Conservation (phyloP, 2,329 filamentous ascomycete species). For the Colletotrichum simmondsii region DNA sequence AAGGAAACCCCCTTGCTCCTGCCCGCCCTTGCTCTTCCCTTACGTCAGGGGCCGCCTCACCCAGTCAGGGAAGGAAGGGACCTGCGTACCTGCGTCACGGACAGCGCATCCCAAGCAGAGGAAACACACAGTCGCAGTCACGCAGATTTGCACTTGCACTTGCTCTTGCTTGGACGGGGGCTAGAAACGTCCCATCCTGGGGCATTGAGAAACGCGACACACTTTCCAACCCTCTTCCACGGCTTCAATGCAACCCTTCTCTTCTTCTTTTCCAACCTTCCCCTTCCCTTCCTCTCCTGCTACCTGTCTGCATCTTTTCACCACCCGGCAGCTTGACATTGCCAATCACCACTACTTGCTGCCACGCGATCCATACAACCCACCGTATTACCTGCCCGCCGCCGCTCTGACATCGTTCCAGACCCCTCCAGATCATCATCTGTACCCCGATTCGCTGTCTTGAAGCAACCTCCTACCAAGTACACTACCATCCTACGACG, state of each 20-base stretch:
- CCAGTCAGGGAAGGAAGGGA: constrained; percentile 31
- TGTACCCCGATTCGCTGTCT: constrained; percentile 1
- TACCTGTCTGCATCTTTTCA: neutral
- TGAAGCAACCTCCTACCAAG: neutral
- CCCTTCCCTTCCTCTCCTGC: neutral
- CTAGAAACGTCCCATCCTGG: constrained; percentile 30
- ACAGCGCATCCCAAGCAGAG: neutral
- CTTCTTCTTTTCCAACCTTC: neutral
- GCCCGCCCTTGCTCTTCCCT: constrained; percentile 11
- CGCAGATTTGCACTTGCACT: neutral
- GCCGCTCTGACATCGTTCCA: constrained; percentile 7
- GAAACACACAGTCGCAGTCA: neutral
- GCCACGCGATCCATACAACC: neutral
- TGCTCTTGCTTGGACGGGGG: constrained; percentile 8
- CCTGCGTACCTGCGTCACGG: constrained; percentile 34
- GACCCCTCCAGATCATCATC: constrained; percentile 13
- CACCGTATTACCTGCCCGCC: neutral
- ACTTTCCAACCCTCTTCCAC: constrained; percentile 31
- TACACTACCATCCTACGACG: neutral
- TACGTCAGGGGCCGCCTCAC: constrained; percentile 26
- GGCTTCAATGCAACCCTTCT: constrained; percentile 28
- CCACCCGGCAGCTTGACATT: neutral
- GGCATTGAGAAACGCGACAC: constrained; percentile 34
- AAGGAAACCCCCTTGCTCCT: neutral
- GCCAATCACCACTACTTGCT: neutral